These are phyloP conservation scores for Auricularia cornea DNA, from an alignment of 768 basidiomycete species.

Conservation along the genomic window DNA sequence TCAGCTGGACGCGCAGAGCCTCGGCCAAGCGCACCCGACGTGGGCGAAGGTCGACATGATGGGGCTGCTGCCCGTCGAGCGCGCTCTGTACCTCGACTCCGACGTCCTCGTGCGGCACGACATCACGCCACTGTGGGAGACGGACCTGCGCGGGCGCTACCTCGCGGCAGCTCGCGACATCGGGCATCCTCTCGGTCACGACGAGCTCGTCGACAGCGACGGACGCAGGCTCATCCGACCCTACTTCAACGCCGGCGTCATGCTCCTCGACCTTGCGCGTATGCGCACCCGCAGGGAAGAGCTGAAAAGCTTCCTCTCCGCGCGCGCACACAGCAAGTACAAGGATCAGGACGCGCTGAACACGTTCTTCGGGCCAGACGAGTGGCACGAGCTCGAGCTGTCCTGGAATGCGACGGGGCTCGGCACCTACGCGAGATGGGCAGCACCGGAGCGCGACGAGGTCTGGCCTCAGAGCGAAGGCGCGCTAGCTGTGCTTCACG, in stretches of 20 bases:
- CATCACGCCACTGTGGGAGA: slow-evolving; percentile 36
- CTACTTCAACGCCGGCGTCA: slow-evolving; percentile 51
- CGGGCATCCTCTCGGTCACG: slow-evolving; percentile 42
- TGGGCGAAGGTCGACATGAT: slow-evolving; percentile 50
- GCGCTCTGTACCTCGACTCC: slow-evolving; percentile 45
- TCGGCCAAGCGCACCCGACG: slow-evolving; percentile 22
- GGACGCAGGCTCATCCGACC: slow-evolving; percentile 8
- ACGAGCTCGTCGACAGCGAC: slow-evolving; percentile 14
- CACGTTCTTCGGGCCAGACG: slow-evolving; percentile 28
- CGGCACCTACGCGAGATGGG: slow-evolving; percentile 39
- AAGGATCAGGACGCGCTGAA: slow-evolving; percentile 49
- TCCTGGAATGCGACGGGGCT: slow-evolving; percentile 51
- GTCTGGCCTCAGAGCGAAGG: slow-evolving; percentile 10
- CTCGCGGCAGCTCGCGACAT: slow-evolving; percentile 42
- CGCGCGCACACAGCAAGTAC: slow-evolving; percentile 18
- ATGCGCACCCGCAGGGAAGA: slow-evolving; percentile 21
- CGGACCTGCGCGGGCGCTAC: slow-evolving; percentile 32
- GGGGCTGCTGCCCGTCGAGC: slow-evolving; percentile 37
- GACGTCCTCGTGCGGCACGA: slow-evolving; percentile 39
- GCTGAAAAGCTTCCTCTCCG: slow-evolving; percentile 13
- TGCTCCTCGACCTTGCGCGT: slow-evolving; percentile 41
- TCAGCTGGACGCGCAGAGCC: slow-evolving; percentile 23
- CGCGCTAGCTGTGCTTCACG: slow-evolving; percentile 26
- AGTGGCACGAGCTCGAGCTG: slow-evolving; percentile 36
- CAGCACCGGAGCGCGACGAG: slow-evolving; percentile 26